phyloP scores from a whole-genome alignment of 2,329 filamentous ascomycete species.

The Clonostachys byssicola region DNA sequence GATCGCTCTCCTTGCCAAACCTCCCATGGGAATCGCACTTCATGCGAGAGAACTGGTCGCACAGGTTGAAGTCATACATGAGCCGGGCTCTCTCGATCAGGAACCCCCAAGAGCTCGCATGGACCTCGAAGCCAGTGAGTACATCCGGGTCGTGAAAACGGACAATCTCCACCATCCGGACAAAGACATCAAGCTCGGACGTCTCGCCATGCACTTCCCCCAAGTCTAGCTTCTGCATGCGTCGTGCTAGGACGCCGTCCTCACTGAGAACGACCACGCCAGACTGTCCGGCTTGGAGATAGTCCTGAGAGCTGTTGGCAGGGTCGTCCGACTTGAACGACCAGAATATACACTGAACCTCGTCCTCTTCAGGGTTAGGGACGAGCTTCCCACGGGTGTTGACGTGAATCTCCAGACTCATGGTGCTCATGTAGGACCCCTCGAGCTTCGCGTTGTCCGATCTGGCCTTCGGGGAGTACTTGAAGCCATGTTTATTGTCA shows the following conservation, averaged over 20 bases:
- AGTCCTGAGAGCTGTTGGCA: slow-evolving; percentile 39
- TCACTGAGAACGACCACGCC: slow-evolving; percentile 73
- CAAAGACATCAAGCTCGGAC: slow-evolving; percentile 80
- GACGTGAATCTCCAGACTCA: slow-evolving; percentile 91
- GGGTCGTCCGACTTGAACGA: slow-evolving; percentile 74
- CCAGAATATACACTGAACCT: slow-evolving; percentile 88
- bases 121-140: slow-evolving; percentile 90
- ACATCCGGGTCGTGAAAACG: slow-evolving; percentile 84
- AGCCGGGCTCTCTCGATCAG: slow-evolving; percentile 82
- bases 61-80: slow-evolving; percentile 87
- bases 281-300: slow-evolving; percentile 39
- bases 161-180: slow-evolving; percentile 83
- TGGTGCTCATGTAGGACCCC: slow-evolving; percentile 90
- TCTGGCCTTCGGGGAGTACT: slow-evolving; percentile 74
- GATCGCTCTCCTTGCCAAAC: slow-evolving; percentile 81
- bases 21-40: slow-evolving; percentile 78
- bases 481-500: slow-evolving; percentile 75
- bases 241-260: slow-evolving; percentile 51
- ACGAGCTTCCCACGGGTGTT: slow-evolving; percentile 78
- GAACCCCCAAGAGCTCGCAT: slow-evolving; percentile 92
- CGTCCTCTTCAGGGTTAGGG: slow-evolving; percentile 87
- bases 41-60: slow-evolving; percentile 86
- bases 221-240: slow-evolving; percentile 56
- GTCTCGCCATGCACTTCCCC: slow-evolving; percentile 69
- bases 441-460: slow-evolving; percentile 78